phyloP scores from a whole-genome alignment of 1,284 basidiomycete genomes.

The Neolentinus lepideus region DNA sequence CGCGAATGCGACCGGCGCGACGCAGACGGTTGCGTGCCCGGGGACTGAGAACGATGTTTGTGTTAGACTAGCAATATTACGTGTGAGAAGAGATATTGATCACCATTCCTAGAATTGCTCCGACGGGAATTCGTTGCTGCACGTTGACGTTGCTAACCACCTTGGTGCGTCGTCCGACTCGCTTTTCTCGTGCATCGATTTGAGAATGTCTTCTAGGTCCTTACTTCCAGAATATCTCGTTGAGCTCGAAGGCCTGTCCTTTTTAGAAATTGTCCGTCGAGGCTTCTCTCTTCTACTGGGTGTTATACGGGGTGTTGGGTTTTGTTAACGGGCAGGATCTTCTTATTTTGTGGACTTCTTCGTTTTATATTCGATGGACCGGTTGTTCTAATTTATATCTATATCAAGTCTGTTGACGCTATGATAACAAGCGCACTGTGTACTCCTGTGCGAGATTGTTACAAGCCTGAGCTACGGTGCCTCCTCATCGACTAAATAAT shows the following conservation, averaged over 20 bases:
- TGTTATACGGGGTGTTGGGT: not conserved
- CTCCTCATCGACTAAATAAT: no score
- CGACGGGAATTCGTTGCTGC: conserved; percentile 14
- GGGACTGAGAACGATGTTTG: conserved; percentile 21
- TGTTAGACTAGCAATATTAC: no score
- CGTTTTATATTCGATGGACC: not conserved
- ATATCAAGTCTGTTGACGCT: no score
- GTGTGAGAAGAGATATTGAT: no score
- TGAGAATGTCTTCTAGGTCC: conserved; percentile 7
- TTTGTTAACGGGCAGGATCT: not conserved
- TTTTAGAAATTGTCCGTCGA: not conserved
- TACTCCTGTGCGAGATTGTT: no score
- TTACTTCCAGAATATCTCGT: conserved; percentile 10
- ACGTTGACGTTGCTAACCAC: conserved; percentile 15
- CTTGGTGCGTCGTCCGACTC: conserved; percentile 9
- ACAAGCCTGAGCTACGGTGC: no score
- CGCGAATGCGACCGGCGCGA: conserved; percentile 18
- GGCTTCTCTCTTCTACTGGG: not conserved
- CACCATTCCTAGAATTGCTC: conserved; percentile 11
- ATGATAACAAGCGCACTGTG: no score
- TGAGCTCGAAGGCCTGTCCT: conserved; percentile 9
- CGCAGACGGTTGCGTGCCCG: conserved; percentile 16
- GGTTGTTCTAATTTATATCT: not conserved
- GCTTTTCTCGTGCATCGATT: not conserved
- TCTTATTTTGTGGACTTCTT: not conserved